Base-by-base conservation (phyloP, 2,329 filamentous ascomycete genomes). In the Neurospora sp. region DNA sequence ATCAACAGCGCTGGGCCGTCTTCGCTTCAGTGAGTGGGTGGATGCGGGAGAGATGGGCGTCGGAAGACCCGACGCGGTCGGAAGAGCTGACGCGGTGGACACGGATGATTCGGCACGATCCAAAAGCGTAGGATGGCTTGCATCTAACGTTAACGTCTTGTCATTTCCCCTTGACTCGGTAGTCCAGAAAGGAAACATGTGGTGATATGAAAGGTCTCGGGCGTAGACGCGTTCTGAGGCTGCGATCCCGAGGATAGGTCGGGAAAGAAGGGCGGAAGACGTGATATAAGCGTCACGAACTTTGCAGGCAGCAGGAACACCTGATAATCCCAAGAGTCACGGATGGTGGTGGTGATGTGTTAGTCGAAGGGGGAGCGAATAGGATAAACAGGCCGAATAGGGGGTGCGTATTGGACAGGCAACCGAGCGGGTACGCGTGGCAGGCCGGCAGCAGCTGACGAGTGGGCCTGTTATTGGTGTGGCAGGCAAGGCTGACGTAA, bases 151-250 rank as follows among this genome's bases (percentile, higher is more conserved):
- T 76, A 82, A 77, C 73, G 81, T 79, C 79, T 82, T 83, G 70
- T 88, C 85, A 81, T 83, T 85, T 83, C 83, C 85, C 84, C 84
- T 83, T 73, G 84, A 80, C 76, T 88, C 87, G 76, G 84, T 83
- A 76, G 83, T 81, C 85, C 86, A 89, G 77, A 89, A 86, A 75
- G 85, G 83, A 80, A 89, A 89, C 87, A 89, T 89, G 80, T 79
- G 78, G 76, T 76, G 74, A 69, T 74, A 71, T 73, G 74, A 72
- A 74, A 74, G 73, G 68, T 70, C 66, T 67, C 40, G 58, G 39
- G 71, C 66, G 72, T 67, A 38, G 33, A 67, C 17, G 66, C 36
- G 36, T 33, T 67, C 69, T 70, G 67, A 70, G 52, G 52, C 52
- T 33, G 52, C 8, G 7, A 62, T 62, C 43, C 36, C 52, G 38